Evolutionary conservation across 2,329 filamentous ascomycete species (phyloP), one percentile per base, ranked within the genome.

Genomic region (Penicillium sclerotigenum): DNA sequence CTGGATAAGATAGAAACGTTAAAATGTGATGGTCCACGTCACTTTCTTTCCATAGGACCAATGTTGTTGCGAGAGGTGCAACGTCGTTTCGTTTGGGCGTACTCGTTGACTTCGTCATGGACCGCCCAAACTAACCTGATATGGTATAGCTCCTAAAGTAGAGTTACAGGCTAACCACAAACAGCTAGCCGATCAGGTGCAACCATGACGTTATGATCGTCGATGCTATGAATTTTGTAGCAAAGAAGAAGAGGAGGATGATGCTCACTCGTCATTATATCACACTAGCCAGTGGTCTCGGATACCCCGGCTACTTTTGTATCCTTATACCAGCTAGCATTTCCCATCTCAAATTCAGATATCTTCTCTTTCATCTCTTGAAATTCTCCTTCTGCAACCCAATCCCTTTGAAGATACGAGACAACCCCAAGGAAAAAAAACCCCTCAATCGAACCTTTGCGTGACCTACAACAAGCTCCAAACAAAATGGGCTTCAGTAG

Each of bases 141-240:
- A 0, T 4, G 57, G 67, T 2, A 36, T 70, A 69, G 62, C 14
- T 42, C 2, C 0, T 1, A 1, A 14, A 43, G 52, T 59, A 58
- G 40, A 55, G 59, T 62, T 33, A 16, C 8, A 38, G 29, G 48
- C 68, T 69, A 70, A 57, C 49, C 46, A 49, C 47, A 20, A 58
- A 31, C 47, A 54, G 66, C 54, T 65, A 66, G 65, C 56, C 54
- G 52, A 56, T 56, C 52, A 47, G 47, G 58, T 63, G 59, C 62
- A 67, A 67, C 56, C 47, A 72, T 72, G 70, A 72, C 70, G 70
- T 72, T 63, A 66, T 68, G 65, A 70, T 68, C 61, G 54, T 62
- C 57, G 42, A 54, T 41, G 10, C 4, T 16, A 8, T 54, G n/a
- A 24, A 22, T 26, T n/a, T 47, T 53, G 45, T 24, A 52, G 16